Evolutionary conservation across 306 rosid species (phyloP).

Genomic region (Acacia crassicarpa): DNA sequence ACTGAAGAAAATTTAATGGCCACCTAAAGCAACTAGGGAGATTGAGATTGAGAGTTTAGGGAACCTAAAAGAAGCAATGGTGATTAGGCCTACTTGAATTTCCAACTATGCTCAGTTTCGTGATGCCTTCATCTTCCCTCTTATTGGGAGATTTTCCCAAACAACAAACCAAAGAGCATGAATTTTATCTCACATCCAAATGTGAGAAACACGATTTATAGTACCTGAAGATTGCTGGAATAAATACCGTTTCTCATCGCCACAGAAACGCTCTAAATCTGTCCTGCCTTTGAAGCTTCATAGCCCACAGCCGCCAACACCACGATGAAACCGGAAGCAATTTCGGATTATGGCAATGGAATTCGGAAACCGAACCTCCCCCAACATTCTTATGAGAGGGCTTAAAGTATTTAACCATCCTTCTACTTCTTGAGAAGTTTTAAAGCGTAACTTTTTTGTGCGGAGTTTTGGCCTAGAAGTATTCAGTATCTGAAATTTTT

Average conservation of each 20-base stretch:
- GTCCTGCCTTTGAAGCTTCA: conserved; percentile 39
- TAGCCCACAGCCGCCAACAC: neutral
- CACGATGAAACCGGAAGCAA: neutral
- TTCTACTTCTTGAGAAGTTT: no score
- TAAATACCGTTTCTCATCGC: conserved; percentile 39
- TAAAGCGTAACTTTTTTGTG: no score
- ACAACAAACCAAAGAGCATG: neutral
- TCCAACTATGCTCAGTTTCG: neutral
- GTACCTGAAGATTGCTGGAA: conserved; percentile 40
- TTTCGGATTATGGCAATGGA: neutral
- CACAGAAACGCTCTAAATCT: conserved; percentile 27
- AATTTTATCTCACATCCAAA: neutral
- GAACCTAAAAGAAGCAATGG: neutral
- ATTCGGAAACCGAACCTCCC: neutral
- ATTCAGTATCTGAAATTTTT: no score
- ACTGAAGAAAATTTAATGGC: neutral
- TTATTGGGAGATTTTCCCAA: neutral
- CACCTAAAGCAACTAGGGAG: neutral
- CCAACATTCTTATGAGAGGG: neutral
- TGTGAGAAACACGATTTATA: neutral
- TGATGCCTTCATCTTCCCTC: neutral
- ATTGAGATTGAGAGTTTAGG: neutral
- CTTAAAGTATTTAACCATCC: no score
- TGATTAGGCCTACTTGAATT: neutral
- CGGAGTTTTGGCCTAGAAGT: no score